Base-by-base conservation (phyloP, 352 stramenopile species). In the Pythium pyrilobum region DNA sequence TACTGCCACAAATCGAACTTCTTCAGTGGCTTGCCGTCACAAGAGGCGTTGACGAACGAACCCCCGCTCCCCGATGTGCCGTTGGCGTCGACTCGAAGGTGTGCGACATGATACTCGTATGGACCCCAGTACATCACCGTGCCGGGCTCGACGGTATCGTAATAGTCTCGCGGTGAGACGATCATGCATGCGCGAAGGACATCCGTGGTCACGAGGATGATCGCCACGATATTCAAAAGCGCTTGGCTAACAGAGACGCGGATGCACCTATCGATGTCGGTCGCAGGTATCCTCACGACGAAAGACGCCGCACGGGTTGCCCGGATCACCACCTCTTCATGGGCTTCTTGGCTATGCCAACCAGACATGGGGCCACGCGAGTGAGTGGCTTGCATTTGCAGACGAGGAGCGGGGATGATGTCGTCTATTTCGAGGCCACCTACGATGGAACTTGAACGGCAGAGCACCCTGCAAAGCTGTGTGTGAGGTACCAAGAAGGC, bases 111-210 rank as follows among this genome's bases (percentile, higher is more conserved):
- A 28, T 64, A 64, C 7, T 34, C 48, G 34, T 58, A 57, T 10
- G 56, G 56, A 1, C 56, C 56, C 8, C 23, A 57, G 31, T 44
- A 57, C 38, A 57, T 56, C 20, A 57, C 31, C 29, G 29, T 34
- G 20, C 36, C 34, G 1, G 40, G 29, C 5, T 15, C 18, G 16
- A 50, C 20, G 10, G 5, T 11, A 16, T 24, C 21, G 39, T 28
- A 40, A 24, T 37, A 40, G 31, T 42, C 31, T n/a, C 18, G 13
- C 16, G 47, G 40, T 16, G 5, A 3, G 12, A 49, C 15, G 20
- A 18, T 34, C 4, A 50, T 3, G 8, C 37, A 37, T 5, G 28
- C 29, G 8, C 37, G 27, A 16, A 27, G 50, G n/a, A 57, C 24
- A 18, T 50, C 50, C 2, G 39, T 51, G 18, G 34, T 20, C 21